Evolutionary conservation across 148 eudicot genomes (phyloP).

Genomic region (Rhododendron molle): DNA sequence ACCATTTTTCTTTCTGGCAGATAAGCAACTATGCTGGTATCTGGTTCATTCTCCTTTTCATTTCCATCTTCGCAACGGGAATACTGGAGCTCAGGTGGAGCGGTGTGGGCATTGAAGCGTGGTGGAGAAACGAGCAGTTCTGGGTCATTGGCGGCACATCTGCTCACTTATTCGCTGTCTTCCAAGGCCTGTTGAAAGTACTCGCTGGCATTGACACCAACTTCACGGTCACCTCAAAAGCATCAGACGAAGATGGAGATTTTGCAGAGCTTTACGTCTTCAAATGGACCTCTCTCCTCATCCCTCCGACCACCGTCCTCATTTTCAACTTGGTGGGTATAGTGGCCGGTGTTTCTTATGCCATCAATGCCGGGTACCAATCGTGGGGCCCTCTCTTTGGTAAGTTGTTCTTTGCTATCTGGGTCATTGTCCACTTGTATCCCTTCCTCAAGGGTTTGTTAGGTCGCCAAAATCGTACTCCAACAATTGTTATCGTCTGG

Average conservation of each 20-base stretch:
- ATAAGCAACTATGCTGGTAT: conserved; percentile 76
- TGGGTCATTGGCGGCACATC: conserved; percentile 94
- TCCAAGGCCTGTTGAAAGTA: conserved; percentile 80
- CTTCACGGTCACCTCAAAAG: conserved; percentile 84
- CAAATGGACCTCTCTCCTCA: conserved; percentile 78
- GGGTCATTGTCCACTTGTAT: conserved; percentile 81
- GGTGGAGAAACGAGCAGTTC: conserved; percentile 95
- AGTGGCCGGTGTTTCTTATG: conserved; percentile 76
- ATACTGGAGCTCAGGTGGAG: conserved; percentile 75
- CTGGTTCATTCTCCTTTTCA: conserved; percentile 67
- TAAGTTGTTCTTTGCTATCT: conserved; percentile 68
- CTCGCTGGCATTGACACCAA: conserved; percentile 80
- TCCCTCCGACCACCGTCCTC: conserved; percentile 79
- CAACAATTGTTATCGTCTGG: conserved; percentile 87
- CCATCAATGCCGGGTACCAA: conserved; percentile 75
- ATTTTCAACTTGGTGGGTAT: conserved; percentile 69
- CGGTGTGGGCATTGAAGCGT: conserved; percentile 72
- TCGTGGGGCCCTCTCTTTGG: conserved; percentile 91
- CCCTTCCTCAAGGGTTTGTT: conserved; percentile 86
- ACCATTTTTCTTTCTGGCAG: conserved; percentile 30
- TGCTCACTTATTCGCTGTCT: conserved; percentile 81
- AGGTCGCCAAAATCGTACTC: conserved; percentile 76
- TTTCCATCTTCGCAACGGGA: conserved; percentile 69
- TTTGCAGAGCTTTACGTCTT: conserved; percentile 71
- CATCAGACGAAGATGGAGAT: conserved; percentile 75